A percentile compares a stretch with the other conserved stretches of the same genome.
Conservation (phyloP, 139 green algal species). For the Tetraselmis striata region DNA sequence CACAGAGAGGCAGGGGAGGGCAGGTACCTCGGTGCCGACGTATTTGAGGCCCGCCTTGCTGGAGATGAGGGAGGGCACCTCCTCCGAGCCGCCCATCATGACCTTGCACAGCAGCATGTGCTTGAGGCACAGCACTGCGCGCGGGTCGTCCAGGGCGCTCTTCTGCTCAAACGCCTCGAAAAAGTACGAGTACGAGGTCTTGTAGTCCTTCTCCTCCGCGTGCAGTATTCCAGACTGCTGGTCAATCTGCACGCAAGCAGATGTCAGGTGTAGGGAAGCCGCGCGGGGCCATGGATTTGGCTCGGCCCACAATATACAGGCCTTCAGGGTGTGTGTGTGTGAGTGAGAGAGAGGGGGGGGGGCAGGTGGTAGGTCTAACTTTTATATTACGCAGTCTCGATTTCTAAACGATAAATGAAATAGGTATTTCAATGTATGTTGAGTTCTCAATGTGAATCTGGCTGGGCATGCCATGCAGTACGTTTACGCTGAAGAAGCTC, state of each 20-base stretch:
- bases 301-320: too few species aligned
- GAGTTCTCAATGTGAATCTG: too few species aligned
- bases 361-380: too few species aligned
- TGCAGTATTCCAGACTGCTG: slow-evolving; percentile 88
- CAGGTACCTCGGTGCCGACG: slow-evolving; percentile 19
- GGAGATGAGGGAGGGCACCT: slow-evolving; percentile 78
- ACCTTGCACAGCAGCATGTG: slow-evolving; percentile 98
- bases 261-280: background rate
- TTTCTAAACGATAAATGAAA: too few species aligned
- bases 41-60: slow-evolving; percentile 93
- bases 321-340: too few species aligned
- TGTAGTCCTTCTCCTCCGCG: slow-evolving; percentile 97
- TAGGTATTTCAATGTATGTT: too few species aligned
- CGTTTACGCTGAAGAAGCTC: too few species aligned
- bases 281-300: too few species aligned
- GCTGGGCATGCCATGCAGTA: too few species aligned
- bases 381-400: too few species aligned
- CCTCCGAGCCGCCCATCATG: slow-evolving; percentile 54
- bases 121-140: slow-evolving; percentile 81
- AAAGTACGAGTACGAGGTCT: slow-evolving; percentile 98
- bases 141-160: slow-evolving; percentile 66
- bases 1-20: too few species aligned
- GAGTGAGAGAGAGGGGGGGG: too few species aligned
- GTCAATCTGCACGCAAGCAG: slow-evolving; percentile 66
- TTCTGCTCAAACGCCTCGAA: slow-evolving; percentile 94